These are phyloP conservation scores for Colletotrichum navitas DNA, from an alignment of 2,329 filamentous ascomycete genomes.

Conservation along the genomic window DNA sequence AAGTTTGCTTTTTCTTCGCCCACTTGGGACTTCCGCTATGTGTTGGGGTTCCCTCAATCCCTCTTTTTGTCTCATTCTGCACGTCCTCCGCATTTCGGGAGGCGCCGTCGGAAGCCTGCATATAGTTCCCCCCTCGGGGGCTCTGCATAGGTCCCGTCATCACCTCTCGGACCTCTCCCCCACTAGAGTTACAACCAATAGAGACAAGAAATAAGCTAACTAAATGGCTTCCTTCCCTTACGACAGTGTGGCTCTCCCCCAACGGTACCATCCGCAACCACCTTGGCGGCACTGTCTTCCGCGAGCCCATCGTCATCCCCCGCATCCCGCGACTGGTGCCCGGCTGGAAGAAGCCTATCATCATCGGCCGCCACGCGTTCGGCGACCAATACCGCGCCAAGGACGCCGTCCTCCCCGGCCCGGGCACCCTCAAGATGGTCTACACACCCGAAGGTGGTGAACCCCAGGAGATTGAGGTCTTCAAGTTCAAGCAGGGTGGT, in stretches of 20 bases:
- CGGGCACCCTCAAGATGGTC: constrained; percentile 93
- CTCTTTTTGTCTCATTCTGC: constrained; percentile 17
- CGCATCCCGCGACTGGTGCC: constrained; percentile 93
- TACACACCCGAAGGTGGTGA: constrained; percentile 88
- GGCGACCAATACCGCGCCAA: constrained; percentile 99
- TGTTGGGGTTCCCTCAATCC: background rate
- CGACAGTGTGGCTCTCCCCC: constrained; percentile 93
- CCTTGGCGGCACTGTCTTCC: constrained; percentile 95
- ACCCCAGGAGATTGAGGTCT: constrained; percentile 90
- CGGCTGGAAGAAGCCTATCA: constrained; percentile 99
- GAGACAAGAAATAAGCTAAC: constrained; percentile 11
- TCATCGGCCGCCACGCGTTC: constrained; percentile 98
- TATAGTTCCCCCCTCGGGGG: background rate
- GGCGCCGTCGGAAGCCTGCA: constrained; percentile 27
- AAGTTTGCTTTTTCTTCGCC: constrained; percentile 52
- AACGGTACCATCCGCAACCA: constrained; percentile 88
- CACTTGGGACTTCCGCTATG: background rate
- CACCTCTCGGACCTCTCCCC: background rate
- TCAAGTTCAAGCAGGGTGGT: constrained; percentile 84
- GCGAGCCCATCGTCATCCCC: constrained; percentile 97
- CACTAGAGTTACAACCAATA: constrained; percentile 9
- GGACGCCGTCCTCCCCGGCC: constrained; percentile 84
- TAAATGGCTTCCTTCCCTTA: constrained; percentile 22
- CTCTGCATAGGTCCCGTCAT: constrained; percentile 3
- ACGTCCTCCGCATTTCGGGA: constrained; percentile 24